phyloP scores from a whole-genome alignment of 2,329 filamentous ascomycete genomes.

The Xylariaceae sp. region DNA sequence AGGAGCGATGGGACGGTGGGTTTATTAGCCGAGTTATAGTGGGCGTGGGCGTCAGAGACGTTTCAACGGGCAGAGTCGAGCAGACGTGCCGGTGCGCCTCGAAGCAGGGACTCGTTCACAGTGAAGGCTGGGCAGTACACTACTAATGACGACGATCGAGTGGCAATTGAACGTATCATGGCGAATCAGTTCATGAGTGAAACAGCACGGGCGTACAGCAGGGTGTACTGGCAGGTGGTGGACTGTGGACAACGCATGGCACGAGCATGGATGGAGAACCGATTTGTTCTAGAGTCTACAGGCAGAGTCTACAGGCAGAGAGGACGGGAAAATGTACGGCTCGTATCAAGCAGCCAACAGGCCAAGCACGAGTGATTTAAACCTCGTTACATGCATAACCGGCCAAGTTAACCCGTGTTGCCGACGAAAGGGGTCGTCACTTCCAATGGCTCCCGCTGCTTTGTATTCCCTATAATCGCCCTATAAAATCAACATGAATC shows the following conservation, averaged over 20 bases:
- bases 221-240: neutral
- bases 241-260: neutral
- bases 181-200: neutral
- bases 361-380: neutral
- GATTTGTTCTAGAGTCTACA: neutral
- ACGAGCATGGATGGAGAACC: neutral
- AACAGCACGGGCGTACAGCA: neutral
- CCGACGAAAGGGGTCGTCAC: neutral
- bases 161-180: conserved; percentile 4
- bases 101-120: neutral
- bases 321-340: neutral
- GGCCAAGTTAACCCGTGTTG: neutral
- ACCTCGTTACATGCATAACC: neutral
- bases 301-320: neutral
- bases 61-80: neutral
- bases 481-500: too few species aligned
- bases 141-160: conserved; percentile 3
- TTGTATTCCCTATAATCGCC: too few species aligned
- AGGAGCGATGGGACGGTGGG: conserved; percentile 28
- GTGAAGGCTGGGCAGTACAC: neutral
- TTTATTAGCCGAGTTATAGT: conserved; percentile 16
- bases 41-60: conserved; percentile 23
- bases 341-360: neutral
- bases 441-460: neutral
- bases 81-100: neutral